A percentile compares a stretch with the other conserved stretches of the same genome.
Conservation (phyloP, 108 stramenopile species). For the Chaetoceros tenuissimus region DNA sequence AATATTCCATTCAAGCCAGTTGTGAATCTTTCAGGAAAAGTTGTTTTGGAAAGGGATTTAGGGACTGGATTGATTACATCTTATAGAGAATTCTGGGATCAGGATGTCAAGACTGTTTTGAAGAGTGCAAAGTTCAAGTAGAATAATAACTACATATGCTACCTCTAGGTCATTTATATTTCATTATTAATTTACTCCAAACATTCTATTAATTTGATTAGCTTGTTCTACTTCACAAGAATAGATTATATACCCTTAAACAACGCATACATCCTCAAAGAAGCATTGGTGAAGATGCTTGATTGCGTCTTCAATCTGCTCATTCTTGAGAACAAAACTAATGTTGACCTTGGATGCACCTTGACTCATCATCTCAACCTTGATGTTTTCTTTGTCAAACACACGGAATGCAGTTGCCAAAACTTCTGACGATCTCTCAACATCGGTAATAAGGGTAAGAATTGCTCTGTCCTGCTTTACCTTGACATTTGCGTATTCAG, state of each 20-base stretch:
- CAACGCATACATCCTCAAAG: slow-evolving; percentile 73
- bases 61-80: slow-evolving; percentile 70
- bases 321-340: slow-evolving; percentile 68
- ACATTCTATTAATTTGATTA: too few relatives aligned
- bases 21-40: slow-evolving; percentile 56
- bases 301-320: slow-evolving; percentile 71
- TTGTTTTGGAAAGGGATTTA: slow-evolving; percentile 57
- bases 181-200: too few relatives aligned
- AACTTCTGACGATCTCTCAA: slow-evolving; percentile 77
- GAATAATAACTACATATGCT: too few relatives aligned
- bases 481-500: slow-evolving; percentile 52
- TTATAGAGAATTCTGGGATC: slow-evolving; percentile 85
- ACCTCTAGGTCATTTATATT: too few relatives aligned
- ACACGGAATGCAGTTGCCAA: slow-evolving; percentile 90
- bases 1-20: slow-evolving; percentile 72
- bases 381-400: slow-evolving; percentile 57
- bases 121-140: slow-evolving; percentile 53
- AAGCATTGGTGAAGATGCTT: slow-evolving; percentile 73
- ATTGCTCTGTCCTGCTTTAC: slow-evolving; percentile 66
- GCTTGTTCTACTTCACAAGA: too few relatives aligned
- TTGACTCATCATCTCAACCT: slow-evolving; percentile 90
- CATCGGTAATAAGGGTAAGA: slow-evolving; percentile 90
- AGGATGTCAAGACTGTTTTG: slow-evolving; percentile 65
- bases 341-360: slow-evolving; percentile 97
- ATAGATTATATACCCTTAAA: too few relatives aligned